Base-by-base conservation (phyloP, 345 rosid species). In the Firmiana major region DNA sequence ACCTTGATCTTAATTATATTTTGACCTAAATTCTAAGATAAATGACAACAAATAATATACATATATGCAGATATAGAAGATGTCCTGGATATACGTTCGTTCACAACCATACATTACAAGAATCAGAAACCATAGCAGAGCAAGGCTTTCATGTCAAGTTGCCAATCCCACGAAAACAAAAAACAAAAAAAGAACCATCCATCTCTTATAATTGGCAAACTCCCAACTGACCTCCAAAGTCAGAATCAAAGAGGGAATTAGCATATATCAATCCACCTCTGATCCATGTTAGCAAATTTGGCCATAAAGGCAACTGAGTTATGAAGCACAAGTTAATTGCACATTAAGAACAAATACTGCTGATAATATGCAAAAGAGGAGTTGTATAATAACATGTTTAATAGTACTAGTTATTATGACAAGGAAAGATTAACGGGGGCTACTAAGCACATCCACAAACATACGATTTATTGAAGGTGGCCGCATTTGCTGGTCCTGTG, bases 371-470 rank as follows among this genome's bases (percentile, higher is more conserved):
- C 58, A 70, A 75, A 54, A 24, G 71, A 58, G 76, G 59, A 64
- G 76, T 57, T 65, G 62, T 68, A 75, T 51, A 77, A 77, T 73
- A 63, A 76, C 81, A 80, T 72, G 76, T 79, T 79, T 45, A 28
- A 64, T 54, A 49, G 24, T 49, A 46, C 79, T 68, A 77, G 81
- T 73, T 75, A 81, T 73, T 74, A 71, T 63, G 69, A 76, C 58
- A 77, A 76, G 75, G 77, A 66, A 79, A 77, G 77, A 81, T 86
- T 86, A 90, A 75, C 58, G 93, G 77, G 89, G 93, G 79, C 93
- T 91, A 83, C 89, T 84, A 84, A 89, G 88, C 77, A 82, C 90
- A 82, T 90, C 88, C 76, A 87, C 87, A 82, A 86, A 88, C 87
- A 88, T 85, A 80, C 83, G 83, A 71, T 89, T 89, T 60, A 84